A percentile compares a stretch with the other conserved stretches of the same genome.
Conservation (phyloP, 768 basidiomycete genomes). For the Peribolospora kevripleyi region DNA sequence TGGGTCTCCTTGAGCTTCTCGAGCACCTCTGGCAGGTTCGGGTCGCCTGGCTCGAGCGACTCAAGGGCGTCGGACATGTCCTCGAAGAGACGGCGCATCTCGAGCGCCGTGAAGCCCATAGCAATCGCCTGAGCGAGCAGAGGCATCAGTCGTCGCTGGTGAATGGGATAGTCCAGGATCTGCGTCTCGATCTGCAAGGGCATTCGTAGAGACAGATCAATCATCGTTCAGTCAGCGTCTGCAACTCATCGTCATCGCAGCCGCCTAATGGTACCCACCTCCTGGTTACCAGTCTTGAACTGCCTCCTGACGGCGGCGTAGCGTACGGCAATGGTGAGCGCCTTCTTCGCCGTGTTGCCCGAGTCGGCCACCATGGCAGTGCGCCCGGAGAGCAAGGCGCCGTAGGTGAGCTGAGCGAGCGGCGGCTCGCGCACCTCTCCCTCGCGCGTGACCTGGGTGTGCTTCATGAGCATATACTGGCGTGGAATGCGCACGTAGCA, state of each 20-base stretch:
- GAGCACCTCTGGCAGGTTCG: conserved; percentile 19
- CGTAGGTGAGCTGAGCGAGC: conserved; percentile 25
- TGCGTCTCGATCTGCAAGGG: conserved; percentile 20
- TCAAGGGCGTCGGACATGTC: conserved; percentile 16
- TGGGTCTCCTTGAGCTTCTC: conserved; percentile 26
- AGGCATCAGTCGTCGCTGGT: conserved; percentile 18
- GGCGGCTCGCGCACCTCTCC: conserved; percentile 23
- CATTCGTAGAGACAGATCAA: neutral
- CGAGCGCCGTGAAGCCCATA: conserved; percentile 16
- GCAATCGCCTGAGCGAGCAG: conserved; percentile 17
- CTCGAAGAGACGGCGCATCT: conserved; percentile 5
- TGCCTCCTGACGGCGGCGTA: conserved; percentile 24
- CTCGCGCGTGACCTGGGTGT: conserved; percentile 22
- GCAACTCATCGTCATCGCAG: neutral
- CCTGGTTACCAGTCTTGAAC: conserved; percentile 21
- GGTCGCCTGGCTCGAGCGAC: conserved; percentile 19
- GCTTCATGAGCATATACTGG: conserved; percentile 25
- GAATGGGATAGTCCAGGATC: conserved; percentile 25
- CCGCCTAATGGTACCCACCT: conserved; percentile 8
- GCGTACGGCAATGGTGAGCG: conserved; percentile 24
- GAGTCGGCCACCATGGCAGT: conserved; percentile 22
- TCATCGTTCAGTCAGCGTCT: too few species aligned
- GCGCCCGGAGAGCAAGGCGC: conserved; percentile 22
- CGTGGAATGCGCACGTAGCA: conserved; percentile 24
- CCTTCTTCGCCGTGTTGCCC: conserved; percentile 23